Base-by-base conservation (phyloP, 2,329 filamentous ascomycete genomes). In the Xylariales sp. region DNA sequence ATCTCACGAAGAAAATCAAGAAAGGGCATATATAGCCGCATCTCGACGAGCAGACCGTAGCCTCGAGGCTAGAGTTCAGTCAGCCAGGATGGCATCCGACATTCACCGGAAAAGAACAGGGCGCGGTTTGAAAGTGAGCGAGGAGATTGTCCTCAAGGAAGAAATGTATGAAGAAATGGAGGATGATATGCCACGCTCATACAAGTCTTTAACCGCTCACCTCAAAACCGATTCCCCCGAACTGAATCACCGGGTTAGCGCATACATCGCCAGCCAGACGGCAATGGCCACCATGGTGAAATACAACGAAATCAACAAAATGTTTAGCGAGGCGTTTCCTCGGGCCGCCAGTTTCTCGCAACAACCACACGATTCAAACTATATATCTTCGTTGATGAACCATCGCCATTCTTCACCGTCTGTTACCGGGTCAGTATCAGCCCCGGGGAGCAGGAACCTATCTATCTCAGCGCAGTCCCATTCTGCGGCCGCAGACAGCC, bases 131-230 rank as follows among this genome's bases (percentile, higher is more conserved):
- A 90, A 90, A 73, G 92, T 97, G 65, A 94, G 91, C 32, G 91
- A 94, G 79, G 88, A 96, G 75, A 94, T 96, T 80, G 94, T 97
- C 12, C 84, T 92, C 73, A 94, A 93, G 70, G 94, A 97, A 78
- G 93, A 97, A 78, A 97, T 97, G 93, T 97, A 97, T 77, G 94
- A 97, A 76, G 94, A 97, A 79, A 93, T 97, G 76, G 94, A 97
- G 61, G 93, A 97, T 73, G 92, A 94, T 64, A 78, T 93, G 30
- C 89, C 91, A 0, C 85, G 88, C 68, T 88, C 89, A 62, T 92
- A 90, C 75, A 85, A 89, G 65, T 83, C 88, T 14, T 81, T 93
- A 39, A 88, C 87, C 14, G 84, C 87, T 3, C 86, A 90, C 73
- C 81, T 92, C 66, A 85, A 89, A 71, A 90, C 87, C 1, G 82